Conservation (phyloP, 257 asterid species). For the Nicotiana noctiflora region DNA sequence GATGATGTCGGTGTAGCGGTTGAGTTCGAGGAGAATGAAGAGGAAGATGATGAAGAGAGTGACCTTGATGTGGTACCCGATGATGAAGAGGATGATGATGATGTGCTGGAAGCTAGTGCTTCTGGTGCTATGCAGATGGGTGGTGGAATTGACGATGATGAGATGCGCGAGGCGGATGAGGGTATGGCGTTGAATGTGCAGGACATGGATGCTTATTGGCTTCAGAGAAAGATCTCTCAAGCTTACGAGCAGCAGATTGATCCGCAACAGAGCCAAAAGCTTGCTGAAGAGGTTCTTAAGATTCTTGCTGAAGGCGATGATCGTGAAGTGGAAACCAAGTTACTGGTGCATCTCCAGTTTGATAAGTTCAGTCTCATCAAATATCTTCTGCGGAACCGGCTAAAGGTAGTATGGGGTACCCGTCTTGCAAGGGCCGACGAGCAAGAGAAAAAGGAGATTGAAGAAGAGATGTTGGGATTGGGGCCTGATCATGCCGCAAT, state of each 20-base stretch:
- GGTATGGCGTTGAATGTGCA: conserved; percentile 41
- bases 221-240: conserved; percentile 39
- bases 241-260: conserved; percentile 40
- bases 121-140: conserved; percentile 42
- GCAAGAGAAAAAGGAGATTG: conserved; percentile 30
- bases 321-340: conserved; percentile 34
- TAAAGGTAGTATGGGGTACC: conserved; percentile 42
- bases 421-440: conserved; percentile 44
- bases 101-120: conserved; percentile 16
- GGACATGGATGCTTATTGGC: conserved; percentile 46
- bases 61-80: conserved; percentile 35
- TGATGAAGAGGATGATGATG: conserved; percentile 38
- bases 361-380: conserved; percentile 33
- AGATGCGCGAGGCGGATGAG: conserved; percentile 25
- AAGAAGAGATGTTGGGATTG: conserved; percentile 29
- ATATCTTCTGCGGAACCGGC: conserved; percentile 33
- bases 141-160: conserved; percentile 34
- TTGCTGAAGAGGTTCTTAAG: conserved; percentile 40
- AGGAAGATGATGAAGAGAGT: conserved; percentile 38
- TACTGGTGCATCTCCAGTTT: conserved; percentile 31
- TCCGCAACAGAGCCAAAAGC: conserved; percentile 38
- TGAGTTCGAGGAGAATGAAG: conserved; percentile 45
- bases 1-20: conserved; percentile 42
- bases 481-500: conserved; percentile 35
- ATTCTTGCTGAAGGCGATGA: conserved; percentile 39